Evolutionary conservation across 257 asterid genomes (phyloP), one percentile per base, ranked within the genome.

Genomic region (Salvia miltiorrhiza): DNA sequence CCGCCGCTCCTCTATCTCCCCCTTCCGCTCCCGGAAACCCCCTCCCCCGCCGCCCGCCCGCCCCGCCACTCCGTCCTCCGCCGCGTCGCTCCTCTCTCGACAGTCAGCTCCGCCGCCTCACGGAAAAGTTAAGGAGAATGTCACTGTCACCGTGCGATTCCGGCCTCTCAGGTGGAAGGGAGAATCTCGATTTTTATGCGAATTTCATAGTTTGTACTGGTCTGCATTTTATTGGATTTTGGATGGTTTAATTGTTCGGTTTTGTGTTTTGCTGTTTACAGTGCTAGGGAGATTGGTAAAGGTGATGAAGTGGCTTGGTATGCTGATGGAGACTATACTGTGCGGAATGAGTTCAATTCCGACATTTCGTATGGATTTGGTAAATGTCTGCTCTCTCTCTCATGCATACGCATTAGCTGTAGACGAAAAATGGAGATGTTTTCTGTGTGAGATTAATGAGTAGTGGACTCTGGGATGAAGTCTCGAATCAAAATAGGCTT

Each of bases 301-400:
- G 96, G 96, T 0, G 97, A 88, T 32, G 97, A 85, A 74, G 76
- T 78, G 40, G 95, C 95, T 65, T 91, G 97, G 97, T 91, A 88
- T 75, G 95, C 96, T 7, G 97, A 91, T 68, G 97, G 97, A 37
- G 96, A 91, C 73, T 58, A 52, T 48, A 81, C 92, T 4, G 83
- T 89, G 13, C 86, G 96, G 59, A 91, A 82, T 52, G 97, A 91
- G 87, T 74, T 73, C 77, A 82, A 83, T 85, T 32, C 95, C 11
- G 83, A 83, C 65, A 76, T 84, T 71, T 80, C 82, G 5, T 89
- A 82, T 71, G 75, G 76, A 44, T 91, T 83, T 75, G 97, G 97
- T 91, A 70, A 48, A 83, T 75, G 5, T 70, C 24, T 68, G 65
- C 35, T 64, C n/a, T 63, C 63, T 68, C 1, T 47, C 28, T 9